phyloP scores from a whole-genome alignment of 192 early-diverging fungal genomes.

The Linnemannia zychae region DNA sequence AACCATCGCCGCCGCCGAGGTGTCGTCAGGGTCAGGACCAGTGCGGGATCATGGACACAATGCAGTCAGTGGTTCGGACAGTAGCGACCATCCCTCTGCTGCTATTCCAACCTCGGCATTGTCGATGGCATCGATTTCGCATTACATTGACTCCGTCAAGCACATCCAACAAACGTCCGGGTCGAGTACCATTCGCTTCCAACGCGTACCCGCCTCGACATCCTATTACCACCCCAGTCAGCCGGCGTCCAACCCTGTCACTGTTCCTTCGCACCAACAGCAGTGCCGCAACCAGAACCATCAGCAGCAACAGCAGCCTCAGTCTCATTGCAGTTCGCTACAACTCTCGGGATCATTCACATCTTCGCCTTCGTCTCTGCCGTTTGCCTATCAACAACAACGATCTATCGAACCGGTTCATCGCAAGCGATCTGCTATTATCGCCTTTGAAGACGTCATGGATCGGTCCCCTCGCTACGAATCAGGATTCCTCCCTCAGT shows the following conservation, averaged over 20 bases:
- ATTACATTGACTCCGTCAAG: conserved; percentile 48
- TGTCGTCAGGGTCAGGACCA: not conserved
- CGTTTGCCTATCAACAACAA: conserved; percentile 25
- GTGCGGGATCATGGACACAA: not conserved
- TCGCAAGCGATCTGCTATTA: conserved; percentile 48
- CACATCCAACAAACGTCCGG: conserved; percentile 24
- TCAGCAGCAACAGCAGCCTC: not conserved
- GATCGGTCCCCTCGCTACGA: conserved; percentile 23
- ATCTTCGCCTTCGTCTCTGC: conserved; percentile 5
- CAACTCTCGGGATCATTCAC: not conserved
- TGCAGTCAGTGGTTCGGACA: not conserved
- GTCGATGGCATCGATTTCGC: conserved; percentile 41
- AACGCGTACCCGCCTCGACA: conserved; percentile 20
- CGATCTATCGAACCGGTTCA: conserved; percentile 15
- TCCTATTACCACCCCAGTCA: conserved; percentile 6
- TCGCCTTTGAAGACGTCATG: conserved; percentile 42
- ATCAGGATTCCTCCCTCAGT: not conserved
- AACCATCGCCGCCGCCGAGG: not conserved
- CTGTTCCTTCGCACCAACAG: conserved; percentile 4
- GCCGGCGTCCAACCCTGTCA: not conserved
- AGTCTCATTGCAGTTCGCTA: not conserved
- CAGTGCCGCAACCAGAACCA: conserved; percentile 13
- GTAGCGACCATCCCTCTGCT: not conserved
- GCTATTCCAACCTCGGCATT: conserved; percentile 16
- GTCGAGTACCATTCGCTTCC: conserved; percentile 15